These are phyloP conservation scores for Yamadazyma mexicana DNA, from an alignment of 1,139 yeast genomes.

Conservation along the genomic window DNA sequence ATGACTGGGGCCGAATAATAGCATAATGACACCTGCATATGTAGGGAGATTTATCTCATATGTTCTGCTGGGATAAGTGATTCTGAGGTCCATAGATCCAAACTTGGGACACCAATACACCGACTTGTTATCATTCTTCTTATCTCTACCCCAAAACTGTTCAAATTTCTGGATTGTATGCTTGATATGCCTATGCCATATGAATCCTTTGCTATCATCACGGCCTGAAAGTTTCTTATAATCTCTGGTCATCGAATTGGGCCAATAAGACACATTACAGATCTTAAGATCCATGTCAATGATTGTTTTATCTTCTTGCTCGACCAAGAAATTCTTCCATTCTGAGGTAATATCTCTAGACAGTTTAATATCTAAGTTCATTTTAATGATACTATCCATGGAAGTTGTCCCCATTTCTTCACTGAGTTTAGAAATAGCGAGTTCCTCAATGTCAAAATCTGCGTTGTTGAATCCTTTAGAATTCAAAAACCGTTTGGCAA, in stretches of 20 bases:
- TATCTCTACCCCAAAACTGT: conserved; percentile 48
- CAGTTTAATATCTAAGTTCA: conserved; percentile 80
- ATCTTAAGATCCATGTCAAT: conserved; percentile 52
- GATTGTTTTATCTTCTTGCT: conserved; percentile 19
- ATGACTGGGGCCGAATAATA: conserved; percentile 58
- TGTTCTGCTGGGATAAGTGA: conserved; percentile 62
- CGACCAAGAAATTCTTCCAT: conserved; percentile 36
- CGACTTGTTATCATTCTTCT: conserved; percentile 70
- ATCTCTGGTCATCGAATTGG: conserved; percentile 53
- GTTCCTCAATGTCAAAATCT: conserved; percentile 62
- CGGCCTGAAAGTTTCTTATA: conserved; percentile 49
- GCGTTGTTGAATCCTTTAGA: conserved; percentile 30
- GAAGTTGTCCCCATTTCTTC: conserved; percentile 82
- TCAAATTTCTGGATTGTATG: conserved; percentile 40
- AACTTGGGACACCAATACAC: conserved; percentile 82
- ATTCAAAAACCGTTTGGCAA: conserved; percentile 80
- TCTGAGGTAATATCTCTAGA: conserved; percentile 62
- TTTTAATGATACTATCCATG: conserved; percentile 79
- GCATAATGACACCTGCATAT: conserved; percentile 73
- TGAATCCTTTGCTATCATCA: conserved; percentile 43
- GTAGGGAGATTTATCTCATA: conserved; percentile 84
- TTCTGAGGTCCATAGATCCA: conserved; percentile 77
- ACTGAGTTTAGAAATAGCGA: conserved; percentile 66
- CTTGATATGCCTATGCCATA: conserved; percentile 44
- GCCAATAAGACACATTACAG: conserved; percentile 55